These are phyloP conservation scores for Trichophyton equinum DNA, from an alignment of 2,329 filamentous ascomycete genomes.

Conservation along the genomic window DNA sequence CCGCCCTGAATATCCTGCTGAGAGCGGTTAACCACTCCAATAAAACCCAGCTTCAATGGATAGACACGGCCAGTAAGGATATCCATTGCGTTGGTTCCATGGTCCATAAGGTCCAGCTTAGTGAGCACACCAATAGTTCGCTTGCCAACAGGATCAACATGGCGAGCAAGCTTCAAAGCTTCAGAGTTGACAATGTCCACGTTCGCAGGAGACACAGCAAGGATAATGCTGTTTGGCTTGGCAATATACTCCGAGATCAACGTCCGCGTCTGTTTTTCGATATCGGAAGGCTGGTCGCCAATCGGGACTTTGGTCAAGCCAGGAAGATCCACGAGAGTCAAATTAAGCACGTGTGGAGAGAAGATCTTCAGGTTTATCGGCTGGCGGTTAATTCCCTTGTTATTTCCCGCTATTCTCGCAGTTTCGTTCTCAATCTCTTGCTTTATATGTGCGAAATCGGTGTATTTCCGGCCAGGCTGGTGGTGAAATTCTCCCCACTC, in stretches of 20 bases:
- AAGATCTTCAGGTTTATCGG: constrained; percentile 98
- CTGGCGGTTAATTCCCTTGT: constrained; percentile 95
- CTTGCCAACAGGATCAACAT: constrained; percentile 89
- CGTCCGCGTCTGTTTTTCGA: constrained; percentile 95
- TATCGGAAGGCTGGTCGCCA: constrained; percentile 91
- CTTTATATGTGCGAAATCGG: constrained; percentile 85
- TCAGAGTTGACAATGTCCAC: constrained; percentile 98
- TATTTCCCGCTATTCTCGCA: constrained; percentile 81
- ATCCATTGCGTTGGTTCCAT: constrained; percentile 93
- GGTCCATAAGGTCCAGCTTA: constrained; percentile 96
- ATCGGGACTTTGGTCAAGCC: constrained; percentile 97
- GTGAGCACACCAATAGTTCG: constrained; percentile 94
- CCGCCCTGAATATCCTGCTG: constrained; percentile 96
- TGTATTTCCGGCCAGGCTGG: constrained; percentile 75
- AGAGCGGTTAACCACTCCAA: constrained; percentile 93
- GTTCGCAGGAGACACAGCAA: constrained; percentile 93
- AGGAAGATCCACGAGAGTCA: constrained; percentile 91
- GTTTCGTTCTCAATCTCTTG: constrained; percentile 97
- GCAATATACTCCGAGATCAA: constrained; percentile 97
- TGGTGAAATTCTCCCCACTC: constrained; percentile 97
- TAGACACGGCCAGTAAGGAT: constrained; percentile 97
- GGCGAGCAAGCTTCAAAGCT: constrained; percentile 85
- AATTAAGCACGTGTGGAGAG: constrained; percentile 87
- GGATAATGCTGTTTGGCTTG: constrained; percentile 95
- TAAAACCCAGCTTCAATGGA: constrained; percentile 91